Base-by-base conservation (phyloP, 2,329 filamentous ascomycete species). In the Fusarium nygamai region DNA sequence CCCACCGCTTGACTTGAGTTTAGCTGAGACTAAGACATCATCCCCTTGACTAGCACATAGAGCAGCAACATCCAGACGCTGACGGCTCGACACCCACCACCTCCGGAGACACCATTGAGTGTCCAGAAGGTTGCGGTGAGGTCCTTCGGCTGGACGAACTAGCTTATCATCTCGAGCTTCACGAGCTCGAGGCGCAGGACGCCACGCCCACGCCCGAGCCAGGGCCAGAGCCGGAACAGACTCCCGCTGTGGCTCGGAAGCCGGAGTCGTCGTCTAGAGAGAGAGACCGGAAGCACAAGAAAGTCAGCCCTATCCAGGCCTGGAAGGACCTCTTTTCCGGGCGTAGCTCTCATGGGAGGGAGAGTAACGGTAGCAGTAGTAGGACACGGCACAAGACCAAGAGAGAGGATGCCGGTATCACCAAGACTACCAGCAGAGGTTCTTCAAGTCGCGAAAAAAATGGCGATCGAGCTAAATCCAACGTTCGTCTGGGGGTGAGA, bases 101-200 rank as follows among this genome's bases (percentile, higher is more conserved):
- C 33, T 34, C 51, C n/a, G 60, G 72, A 13, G 69, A 73, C 6
- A 34, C 69, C 2, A 60, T 75, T 8, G 29, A 63, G 34, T 79
- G 78, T 51, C 76, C 76, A 4, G 68, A 76, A 33, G 87, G 85
- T 29, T 93, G 92, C 77, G 88, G 88, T 38, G 91, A 93, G 79
- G 79, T 85, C n/a, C 50, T 79, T 39, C 36, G 61, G n/a, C 58
- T 58, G 12, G 76, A 77, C n/a, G 78, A 79, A 34, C 48, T 79
- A 50, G 67, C 67, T 24, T 76, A 68, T 39, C 78, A 79, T 41
- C 61, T 79, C 8, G 72, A 78, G 56, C 77, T 79, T 36, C 78
- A 79, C 61, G 71, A 76, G 57, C 76, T 79, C 31, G 77, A 79
- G 50, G 70, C 67, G 8, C 64, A 72, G 38, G 77, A 69, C 34